Base-by-base conservation (phyloP, 768 basidiomycete species). In the Lactifluus pinguis region DNA sequence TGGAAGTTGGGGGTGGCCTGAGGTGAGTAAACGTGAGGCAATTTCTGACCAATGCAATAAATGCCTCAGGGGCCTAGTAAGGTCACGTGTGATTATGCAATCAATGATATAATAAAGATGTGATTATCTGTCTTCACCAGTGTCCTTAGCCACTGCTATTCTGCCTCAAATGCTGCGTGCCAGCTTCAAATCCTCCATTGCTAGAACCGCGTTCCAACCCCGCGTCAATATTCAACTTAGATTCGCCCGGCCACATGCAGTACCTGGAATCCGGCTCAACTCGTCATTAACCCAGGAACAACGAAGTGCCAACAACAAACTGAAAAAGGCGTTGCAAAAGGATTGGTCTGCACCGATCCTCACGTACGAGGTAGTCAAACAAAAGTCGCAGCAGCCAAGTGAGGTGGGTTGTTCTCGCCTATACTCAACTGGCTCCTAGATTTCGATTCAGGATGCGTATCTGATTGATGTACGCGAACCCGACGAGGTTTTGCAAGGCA, bases 391-490 rank as follows among this genome's bases (percentile, higher is more conserved):
- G 66, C 85, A 82, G 66, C 95, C 95, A 4, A 82, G 83, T 56
- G 72, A 79, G 2, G 89, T 89, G 66, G 42, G 72, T 68, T 9
- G 4, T 32, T 38, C 57, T 47, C 13, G n/a, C 14, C 6, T 38
- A 54, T 73, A 25, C 32, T 70, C 13, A 11, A 30, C 39, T 65
- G 38, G n/a, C 42, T 57, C 57, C 19, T 45, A 42, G 48, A 59
- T 66, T 59, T 51, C 38, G 34, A 38, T 25, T 0, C 62, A 92
- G 89, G 77, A 86, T 61, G 76, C 81, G 5, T 89, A 84, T 69
- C 70, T 92, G 49, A 84, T 92, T 66, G 93, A 95, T 68, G 95
- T 98, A n/a, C 85, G 95, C 29, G 80, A 81, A 66, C 77, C 76
- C 6, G 75, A 77, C 57, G 80, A 81, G 65, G 76, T 80, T 38